These are phyloP conservation scores for Pseudogymnoascus sp. DNA, from an alignment of 2,329 filamentous ascomycete genomes.

Conservation along the genomic window DNA sequence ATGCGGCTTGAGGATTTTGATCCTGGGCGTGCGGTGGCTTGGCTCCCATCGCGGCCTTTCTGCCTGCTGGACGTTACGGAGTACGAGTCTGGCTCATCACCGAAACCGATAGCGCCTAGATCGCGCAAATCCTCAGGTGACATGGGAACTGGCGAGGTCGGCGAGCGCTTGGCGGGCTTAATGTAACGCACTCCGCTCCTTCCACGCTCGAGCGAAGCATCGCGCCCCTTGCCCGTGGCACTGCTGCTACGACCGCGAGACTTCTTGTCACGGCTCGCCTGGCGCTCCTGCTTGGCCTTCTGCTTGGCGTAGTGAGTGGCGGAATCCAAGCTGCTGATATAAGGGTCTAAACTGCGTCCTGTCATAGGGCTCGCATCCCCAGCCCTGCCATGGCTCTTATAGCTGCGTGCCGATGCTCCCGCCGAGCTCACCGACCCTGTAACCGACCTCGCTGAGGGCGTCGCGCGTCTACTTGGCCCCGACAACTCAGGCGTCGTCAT, in stretches of 20 bases:
- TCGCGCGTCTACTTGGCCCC: slow-evolving; percentile 37
- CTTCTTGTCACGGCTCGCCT: slow-evolving; percentile 39
- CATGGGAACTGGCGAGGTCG: slow-evolving; percentile 90
- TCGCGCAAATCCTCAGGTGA: slow-evolving; percentile 77
- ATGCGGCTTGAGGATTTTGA: slow-evolving; percentile 30
- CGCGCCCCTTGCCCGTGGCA: slow-evolving; percentile 45
- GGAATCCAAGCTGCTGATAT: slow-evolving; percentile 78
- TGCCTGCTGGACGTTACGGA: slow-evolving; percentile 21
- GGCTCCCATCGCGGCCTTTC: slow-evolving; percentile 19
- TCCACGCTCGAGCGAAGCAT: slow-evolving; percentile 63
- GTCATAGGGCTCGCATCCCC: slow-evolving; percentile 45
- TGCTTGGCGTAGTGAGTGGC: slow-evolving; percentile 57
- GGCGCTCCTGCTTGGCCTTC: slow-evolving; percentile 36
- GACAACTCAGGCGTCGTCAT: slow-evolving; percentile 52
- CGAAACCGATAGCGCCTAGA: slow-evolving; percentile 37
- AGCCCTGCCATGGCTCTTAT: slow-evolving; percentile 33
- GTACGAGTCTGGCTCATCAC: slow-evolving; percentile 24
- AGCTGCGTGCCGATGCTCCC: slow-evolving; percentile 42
- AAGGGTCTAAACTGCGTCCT: slow-evolving; percentile 67
- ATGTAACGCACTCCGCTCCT: slow-evolving; percentile 60
- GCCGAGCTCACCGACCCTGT: slow-evolving; percentile 43
- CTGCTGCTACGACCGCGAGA: slow-evolving; percentile 40
- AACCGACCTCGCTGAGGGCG: slow-evolving; percentile 29
- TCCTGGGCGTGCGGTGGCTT: slow-evolving; percentile 28
- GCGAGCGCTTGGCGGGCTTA: slow-evolving; percentile 73